Evolutionary conservation across 371 early-diverging fungal genomes (phyloP), one percentile per base, ranked within the genome.

Genomic region (Gilbertella persicaria): DNA sequence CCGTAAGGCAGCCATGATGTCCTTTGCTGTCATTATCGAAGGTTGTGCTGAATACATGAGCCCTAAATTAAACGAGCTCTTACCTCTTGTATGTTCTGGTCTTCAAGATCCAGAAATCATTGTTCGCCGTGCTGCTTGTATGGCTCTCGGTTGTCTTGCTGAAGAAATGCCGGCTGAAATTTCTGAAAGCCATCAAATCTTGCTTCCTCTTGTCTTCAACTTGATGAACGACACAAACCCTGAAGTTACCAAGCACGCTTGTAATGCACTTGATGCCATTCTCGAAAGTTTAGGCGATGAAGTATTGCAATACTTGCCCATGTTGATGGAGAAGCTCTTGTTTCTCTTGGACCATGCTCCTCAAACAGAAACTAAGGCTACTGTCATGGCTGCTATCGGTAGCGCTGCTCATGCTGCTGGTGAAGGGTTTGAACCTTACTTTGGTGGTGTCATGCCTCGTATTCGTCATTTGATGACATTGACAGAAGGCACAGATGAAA

Each of bases 1-100:
- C 58, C 85, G 95, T 49, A 92, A 92, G 67, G 93, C 93, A 37
- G 89, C 89, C 47, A 89, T 96, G 91, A 84, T 94, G 75, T 83
- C 89, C 5, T 78, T 96, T 60, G 93, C 91, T 48, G 90, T 90
- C n/a, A 65, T 81, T 28, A 82, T 90, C 28, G 95, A 95, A 58
- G 93, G 93, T 0, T 89, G 92, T 41, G 89, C 92, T 5, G 96
- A 96, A 52, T 85, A 76, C 53, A 90, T 91, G 66, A 79, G 89
- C 41, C 69, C 81, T 45, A 83, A 84, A 56, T 75, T 92, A 37
- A 73, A 83, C 23, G 92, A 92, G 4, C 66, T 96, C 23, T 69
- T 94, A 23, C 78, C 82, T 2, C 58, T 94, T 16, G 83, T 96
- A 5, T 80, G 84, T 54, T 66, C 79, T 17, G 94, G 90, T 41